Base-by-base conservation (phyloP, 1,284 basidiomycete species). In the Ceratorhiza oryzae-sativae region DNA sequence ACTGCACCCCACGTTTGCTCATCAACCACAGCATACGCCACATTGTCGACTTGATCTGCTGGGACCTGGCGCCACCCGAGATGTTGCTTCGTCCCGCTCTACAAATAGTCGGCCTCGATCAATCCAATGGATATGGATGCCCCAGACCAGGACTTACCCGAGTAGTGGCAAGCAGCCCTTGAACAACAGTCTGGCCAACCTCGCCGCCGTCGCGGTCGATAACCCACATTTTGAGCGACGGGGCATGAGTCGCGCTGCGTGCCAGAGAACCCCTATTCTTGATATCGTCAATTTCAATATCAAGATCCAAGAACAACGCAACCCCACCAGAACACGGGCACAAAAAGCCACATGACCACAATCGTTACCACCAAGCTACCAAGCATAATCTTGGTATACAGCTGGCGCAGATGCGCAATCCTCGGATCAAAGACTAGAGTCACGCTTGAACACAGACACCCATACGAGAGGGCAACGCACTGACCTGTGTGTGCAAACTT, bases 161-260 rank as follows among this genome's bases (percentile, higher is more conserved):
- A 45, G 55, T 59, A 15, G 63, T 68, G 23, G 53, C 67, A 12
- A 70, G 23, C 3, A 59, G 36, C 6, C 67, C 67, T n/a, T 59
- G 67, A 2, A 59, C 67, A 1, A 70, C 55, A 13, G 77, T 76
- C 20, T 78, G 73, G 4, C 84, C 84, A 46, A 86, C 77, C 3
- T 77, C 77, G 0, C 80, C 80, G n/a, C 80, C 81, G 75, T 85
- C 85, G 46, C 82, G 79, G 77, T 85, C 81, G 71, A 85, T 80
- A 56, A 84, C 80, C 75, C 82, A 81, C 0, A 82, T 81, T 8
- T 80, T 80, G 27, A 85, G 79, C 55, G 81, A 58, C 9, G 74
- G 72, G 6, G 65, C 63, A 39, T 72, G 68, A 10, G 55, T 48
- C 5, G 56, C 46, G 13, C 71, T 68, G 25, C 73, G 72, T 8